Base-by-base conservation (phyloP, 1,284 basidiomycete genomes). In the Cutaneotrichosporon cyanovorans region DNA sequence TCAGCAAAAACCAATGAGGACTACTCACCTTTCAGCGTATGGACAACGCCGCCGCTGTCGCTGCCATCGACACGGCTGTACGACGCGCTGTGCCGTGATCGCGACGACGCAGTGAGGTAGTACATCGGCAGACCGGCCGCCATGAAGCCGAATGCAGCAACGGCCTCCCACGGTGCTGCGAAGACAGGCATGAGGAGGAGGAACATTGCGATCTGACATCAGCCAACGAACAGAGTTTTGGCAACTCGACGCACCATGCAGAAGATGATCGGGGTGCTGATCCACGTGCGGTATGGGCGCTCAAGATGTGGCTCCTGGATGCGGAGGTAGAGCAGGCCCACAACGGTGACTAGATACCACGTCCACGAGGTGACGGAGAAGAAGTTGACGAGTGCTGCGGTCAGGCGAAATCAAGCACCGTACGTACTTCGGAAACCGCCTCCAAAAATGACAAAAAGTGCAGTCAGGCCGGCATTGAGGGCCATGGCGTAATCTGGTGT, bases 111-210 rank as follows among this genome's bases (percentile, higher is more conserved):
- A 5, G 86, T 88, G 42, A 89, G 66, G 63, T 87, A 91, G 62
- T 89, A 92, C 52, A 91, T 78, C 3, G 88, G 88, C 40, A 91
- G 73, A 4, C 88, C 88, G 37, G 80, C 51, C 4, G 56, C 48
- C 45, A 75, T 74, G 57, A 75, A 75, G 5, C 62, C 81, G 50
- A 92, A 77, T 2, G 90, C 90, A 2, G 88, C 82, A 4, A 87
- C 69, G 0, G 90, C 89, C 68, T 96, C 86, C 20, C 85, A 71
- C 1, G 93, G 95, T 14, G 92, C 91, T 2, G 90, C 90, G 50
- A 95, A 85, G 43, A 95, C 78, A 3, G 92, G 92, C 88, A 98
- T 96, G 59, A 86, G 83, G 5, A 99, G 74, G 42, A 98, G 75
- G 73, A 97, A 97, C 50, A 95, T 73, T 2, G 91, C 88, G 18